Evolutionary conservation across 805 yeast genomes (phyloP).

Genomic region (Hanseniaspora nectarophila): DNA sequence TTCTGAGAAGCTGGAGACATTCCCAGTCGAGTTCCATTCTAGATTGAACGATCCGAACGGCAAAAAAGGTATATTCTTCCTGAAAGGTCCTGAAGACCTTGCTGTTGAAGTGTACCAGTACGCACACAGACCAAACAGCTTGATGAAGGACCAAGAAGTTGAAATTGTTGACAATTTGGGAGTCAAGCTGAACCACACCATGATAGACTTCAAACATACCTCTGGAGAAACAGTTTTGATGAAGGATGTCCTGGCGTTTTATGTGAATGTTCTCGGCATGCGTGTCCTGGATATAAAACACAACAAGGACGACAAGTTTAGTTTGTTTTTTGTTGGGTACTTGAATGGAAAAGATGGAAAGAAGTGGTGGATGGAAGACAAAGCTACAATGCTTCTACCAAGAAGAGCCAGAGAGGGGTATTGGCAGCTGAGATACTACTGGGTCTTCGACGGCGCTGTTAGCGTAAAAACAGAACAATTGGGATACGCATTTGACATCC

Average conservation of each 20-base stretch:
- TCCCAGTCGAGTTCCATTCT: constrained; percentile 49
- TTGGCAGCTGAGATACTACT: constrained; percentile 1
- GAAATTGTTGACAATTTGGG: constrained; percentile 19
- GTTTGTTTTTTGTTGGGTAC: constrained; percentile 76
- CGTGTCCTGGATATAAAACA: constrained; percentile 47
- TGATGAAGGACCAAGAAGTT: constrained; percentile 14
- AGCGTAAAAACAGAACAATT: not conserved
- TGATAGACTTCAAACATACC: constrained; percentile 53
- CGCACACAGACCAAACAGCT: constrained; percentile 21
- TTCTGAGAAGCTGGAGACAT: too few relatives aligned
- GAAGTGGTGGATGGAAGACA: not conserved
- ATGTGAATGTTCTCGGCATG: constrained; percentile 72
- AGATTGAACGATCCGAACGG: constrained; percentile 69
- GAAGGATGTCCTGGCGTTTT: constrained; percentile 58
- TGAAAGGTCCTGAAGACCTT: constrained; percentile 88
- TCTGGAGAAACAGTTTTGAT: constrained; percentile 38
- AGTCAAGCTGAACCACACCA: constrained; percentile 62
- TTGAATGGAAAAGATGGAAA: not conserved
- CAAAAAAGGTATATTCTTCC: constrained; percentile 85
- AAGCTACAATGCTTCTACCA: not conserved
- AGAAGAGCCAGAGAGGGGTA: constrained; percentile 2
- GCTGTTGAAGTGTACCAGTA: constrained; percentile 84
- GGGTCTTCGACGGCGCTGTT: not conserved
- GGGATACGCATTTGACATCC: not conserved
- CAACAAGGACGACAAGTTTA: constrained; percentile 60